phyloP scores from a whole-genome alignment of 192 early-diverging fungal species.

The Ambispora gerdemannii region DNA sequence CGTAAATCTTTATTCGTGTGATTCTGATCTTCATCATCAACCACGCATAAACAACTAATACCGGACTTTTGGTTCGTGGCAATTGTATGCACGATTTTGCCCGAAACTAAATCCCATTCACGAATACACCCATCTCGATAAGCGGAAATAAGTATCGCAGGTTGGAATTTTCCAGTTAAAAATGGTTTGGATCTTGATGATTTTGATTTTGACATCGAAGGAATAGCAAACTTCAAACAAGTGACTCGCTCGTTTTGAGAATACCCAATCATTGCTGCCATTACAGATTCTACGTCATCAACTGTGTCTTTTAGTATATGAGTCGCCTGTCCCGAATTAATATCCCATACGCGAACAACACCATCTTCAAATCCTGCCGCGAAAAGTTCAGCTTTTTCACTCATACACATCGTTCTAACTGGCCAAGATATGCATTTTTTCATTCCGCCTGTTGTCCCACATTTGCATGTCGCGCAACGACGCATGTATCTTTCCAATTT shows the following conservation, averaged over 20 bases:
- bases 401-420: conserved; percentile 21
- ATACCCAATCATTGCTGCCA: not conserved
- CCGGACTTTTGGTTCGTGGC: conserved; percentile 27
- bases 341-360: conserved; percentile 30
- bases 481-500: conserved; percentile 29
- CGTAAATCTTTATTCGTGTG: not conserved
- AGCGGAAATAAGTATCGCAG: not conserved
- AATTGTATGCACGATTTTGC: conserved; percentile 14
- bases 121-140: conserved; percentile 28
- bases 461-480: conserved; percentile 24
- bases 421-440: conserved; percentile 30
- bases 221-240: conserved; percentile 19
- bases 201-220: not conserved
- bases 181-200: not conserved
- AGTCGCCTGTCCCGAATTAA: conserved; percentile 15
- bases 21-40: not conserved
- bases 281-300: conserved; percentile 25
- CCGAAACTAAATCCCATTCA: conserved; percentile 25
- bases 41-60: conserved; percentile 21
- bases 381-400: conserved; percentile 14
- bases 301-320: conserved; percentile 28
- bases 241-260: conserved; percentile 22
- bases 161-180: too few relatives aligned
- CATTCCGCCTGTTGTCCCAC: conserved; percentile 15
- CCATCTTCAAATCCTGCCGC: conserved; percentile 32